phyloP scores from a whole-genome alignment of 2,329 filamentous ascomycete species.

The Botrytis sinoallii region DNA sequence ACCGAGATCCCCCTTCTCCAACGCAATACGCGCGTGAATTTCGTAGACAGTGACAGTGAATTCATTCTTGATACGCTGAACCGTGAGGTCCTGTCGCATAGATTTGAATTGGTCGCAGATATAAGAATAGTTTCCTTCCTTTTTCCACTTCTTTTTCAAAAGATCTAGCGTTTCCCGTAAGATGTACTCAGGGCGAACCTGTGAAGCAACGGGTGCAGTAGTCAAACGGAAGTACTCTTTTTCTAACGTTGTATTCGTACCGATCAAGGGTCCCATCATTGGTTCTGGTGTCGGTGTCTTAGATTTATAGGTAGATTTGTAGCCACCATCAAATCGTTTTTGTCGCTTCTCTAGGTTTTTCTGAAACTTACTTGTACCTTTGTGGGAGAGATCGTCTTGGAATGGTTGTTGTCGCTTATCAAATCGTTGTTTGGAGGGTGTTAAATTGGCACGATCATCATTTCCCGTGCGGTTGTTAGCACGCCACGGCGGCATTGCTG shows the following conservation, averaged over 20 bases:
- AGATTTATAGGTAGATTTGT: constrained; percentile 49
- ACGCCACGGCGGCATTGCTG: constrained; percentile 67
- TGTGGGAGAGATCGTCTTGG: constrained; percentile 44
- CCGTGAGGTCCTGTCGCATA: constrained; percentile 93
- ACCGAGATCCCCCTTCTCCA: constrained; percentile 99
- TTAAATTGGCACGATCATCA: constrained; percentile 68
- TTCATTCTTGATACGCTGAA: constrained; percentile 93
- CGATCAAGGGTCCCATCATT: constrained; percentile 71
- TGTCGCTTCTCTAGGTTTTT: constrained; percentile 83
- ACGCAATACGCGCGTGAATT: constrained; percentile 92
- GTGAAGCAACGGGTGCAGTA: constrained; percentile 80
- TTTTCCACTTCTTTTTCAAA: constrained; percentile 91
- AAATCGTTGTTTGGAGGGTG: constrained; percentile 35
- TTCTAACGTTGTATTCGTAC: constrained; percentile 78
- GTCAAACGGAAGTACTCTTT: constrained; percentile 95
- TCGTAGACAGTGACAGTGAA: constrained; percentile 97
- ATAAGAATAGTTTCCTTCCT: constrained; percentile 91
- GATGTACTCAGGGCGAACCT: constrained; percentile 79
- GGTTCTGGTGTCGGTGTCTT: constrained; percentile 56
- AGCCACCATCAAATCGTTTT: constrained; percentile 75
- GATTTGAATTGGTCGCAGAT: constrained; percentile 99
- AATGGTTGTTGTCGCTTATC: constrained; percentile 48
- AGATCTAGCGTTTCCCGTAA: constrained; percentile 82
- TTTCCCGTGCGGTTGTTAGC: constrained; percentile 55
- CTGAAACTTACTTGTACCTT: constrained; percentile 81